Evolutionary conservation across 2,329 filamentous ascomycete genomes (phyloP).

Genomic region (Cladosporium austrohemisphaericum): DNA sequence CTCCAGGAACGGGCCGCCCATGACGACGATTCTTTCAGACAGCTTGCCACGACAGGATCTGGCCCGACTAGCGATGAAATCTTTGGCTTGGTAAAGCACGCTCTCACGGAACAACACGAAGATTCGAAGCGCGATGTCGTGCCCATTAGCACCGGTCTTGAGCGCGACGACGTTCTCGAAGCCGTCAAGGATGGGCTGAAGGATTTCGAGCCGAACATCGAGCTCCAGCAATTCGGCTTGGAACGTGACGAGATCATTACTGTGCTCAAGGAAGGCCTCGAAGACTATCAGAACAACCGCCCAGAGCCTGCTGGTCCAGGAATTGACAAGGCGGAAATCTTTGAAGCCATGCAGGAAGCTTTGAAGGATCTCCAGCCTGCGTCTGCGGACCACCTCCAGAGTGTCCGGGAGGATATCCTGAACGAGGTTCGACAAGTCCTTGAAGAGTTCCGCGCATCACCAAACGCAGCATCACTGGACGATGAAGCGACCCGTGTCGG

Average conservation of each 20-base stretch:
- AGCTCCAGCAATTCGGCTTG: constrained; percentile 83
- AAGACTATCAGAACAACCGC: constrained; percentile 60
- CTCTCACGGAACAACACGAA: constrained; percentile 57
- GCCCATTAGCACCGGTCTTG: constrained; percentile 21
- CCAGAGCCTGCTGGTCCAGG: constrained; percentile 45
- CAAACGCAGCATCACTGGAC: constrained; percentile 40
- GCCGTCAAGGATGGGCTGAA: constrained; percentile 91
- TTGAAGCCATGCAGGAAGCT: constrained; percentile 79
- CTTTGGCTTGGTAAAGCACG: constrained; percentile 77
- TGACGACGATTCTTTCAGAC: constrained; percentile 32
- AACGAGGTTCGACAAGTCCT: constrained; percentile 80
- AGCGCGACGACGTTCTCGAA: constrained; percentile 73
- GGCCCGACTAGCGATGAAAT: constrained; percentile 65
- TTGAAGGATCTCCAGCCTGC: constrained; percentile 74
- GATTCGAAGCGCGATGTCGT: constrained; percentile 29
- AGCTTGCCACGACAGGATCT: constrained; percentile 40
- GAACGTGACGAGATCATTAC: constrained; percentile 86
- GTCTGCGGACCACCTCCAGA: constrained; percentile 58
- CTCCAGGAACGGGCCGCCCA: constrained; percentile 68
- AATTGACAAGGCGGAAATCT: constrained; percentile 78
- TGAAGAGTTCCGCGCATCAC: constrained; percentile 66
- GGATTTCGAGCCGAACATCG: constrained; percentile 88
- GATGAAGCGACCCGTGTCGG: constrained; percentile 51
- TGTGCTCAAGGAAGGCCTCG: constrained; percentile 80
- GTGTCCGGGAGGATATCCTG: constrained; percentile 79